Base-by-base conservation (phyloP, 805 yeast species). In the Ogataea pignaliae region DNA sequence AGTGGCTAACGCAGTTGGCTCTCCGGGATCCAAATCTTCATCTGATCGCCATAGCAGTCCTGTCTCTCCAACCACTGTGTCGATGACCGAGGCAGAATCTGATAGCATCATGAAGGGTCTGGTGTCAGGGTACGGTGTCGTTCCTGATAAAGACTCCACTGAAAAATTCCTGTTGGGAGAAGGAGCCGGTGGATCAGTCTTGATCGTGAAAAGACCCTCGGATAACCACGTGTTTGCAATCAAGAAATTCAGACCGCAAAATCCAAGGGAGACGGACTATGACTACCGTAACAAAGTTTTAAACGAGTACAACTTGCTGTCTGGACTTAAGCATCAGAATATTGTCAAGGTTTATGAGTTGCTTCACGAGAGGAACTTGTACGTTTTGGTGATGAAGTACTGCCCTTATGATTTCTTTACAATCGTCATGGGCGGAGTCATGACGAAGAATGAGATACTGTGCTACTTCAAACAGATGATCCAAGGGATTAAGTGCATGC, bases 161-260 rank as follows among this genome's bases (percentile, higher is more conserved):
- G 56, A 50, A 26, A 48, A 45, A 31, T 43, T 30, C 17, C 30
- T 53, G 14, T 69, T 88, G 40, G 98, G 98, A 17, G 81, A 90
- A 45, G 98, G 98, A 12, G 97, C 97, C 1, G 90, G 95, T 18
- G 97, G 98, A 2, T 83, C 93, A 0, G 98, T 90, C n/a, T 76
- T 85, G 35, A 73, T 88, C 42, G 84, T 89, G 46, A 78, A 79
- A 46, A 75, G 85, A 41, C 72, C 77, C 29, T 61, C 75, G 0
- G 82, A 81, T 51, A 75, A 78, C 18, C 51, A 46, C 32, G 61
- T 87, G 4, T 88, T 78, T 65, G 98, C 98, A 0, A 86, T 91
- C 42, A 90, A 90, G 67, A 85, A 87, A 63, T 89, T 91, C 63
- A 73, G 95, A 47, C 68, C 84, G 10, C 80, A 81, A 54, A 68